Percentiles rank a stretch among this genome's conserved stretches.
These are phyloP conservation scores for Ascochyta lentis DNA, from an alignment of 2,329 filamentous ascomycete species.

Conservation along the genomic window DNA sequence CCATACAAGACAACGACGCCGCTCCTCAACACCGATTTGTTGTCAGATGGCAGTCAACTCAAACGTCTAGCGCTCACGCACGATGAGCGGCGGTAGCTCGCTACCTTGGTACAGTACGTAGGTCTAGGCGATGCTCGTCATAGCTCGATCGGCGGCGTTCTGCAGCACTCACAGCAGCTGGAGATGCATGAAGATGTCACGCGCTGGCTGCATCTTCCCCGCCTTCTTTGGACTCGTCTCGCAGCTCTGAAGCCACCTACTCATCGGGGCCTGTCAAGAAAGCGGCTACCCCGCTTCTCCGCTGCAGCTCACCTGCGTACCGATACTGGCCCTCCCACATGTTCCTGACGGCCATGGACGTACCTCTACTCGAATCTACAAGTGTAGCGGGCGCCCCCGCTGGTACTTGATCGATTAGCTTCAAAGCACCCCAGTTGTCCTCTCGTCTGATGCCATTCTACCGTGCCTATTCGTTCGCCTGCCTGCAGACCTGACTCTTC, in stretches of 20 bases:
- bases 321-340: constrained; percentile 28
- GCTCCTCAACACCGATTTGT: background rate
- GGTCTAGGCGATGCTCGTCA: constrained; percentile 19
- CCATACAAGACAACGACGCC: background rate
- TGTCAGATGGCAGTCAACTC: background rate
- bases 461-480: constrained; percentile 45
- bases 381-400: constrained; percentile 32
- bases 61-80: background rate
- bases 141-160: constrained; percentile 32
- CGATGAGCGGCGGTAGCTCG: constrained; percentile 1
- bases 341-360: constrained; percentile 18
- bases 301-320: constrained; percentile 38
- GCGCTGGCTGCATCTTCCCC: constrained; percentile 41
- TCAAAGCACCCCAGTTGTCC: constrained; percentile 41
- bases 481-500: constrained; percentile 44
- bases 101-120: constrained; percentile 4
- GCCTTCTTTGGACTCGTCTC: constrained; percentile 33
- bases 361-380: constrained; percentile 37
- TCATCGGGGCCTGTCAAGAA: constrained; percentile 23
- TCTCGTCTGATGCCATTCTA: constrained; percentile 38
- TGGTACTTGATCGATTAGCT: constrained; percentile 41
- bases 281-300: constrained; percentile 47
- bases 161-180: constrained; percentile 39
- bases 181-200: constrained; percentile 41
- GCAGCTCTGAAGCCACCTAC: constrained; percentile 47